Conservation (phyloP, 306 rosid species). For the Prinsepia uniflora region DNA sequence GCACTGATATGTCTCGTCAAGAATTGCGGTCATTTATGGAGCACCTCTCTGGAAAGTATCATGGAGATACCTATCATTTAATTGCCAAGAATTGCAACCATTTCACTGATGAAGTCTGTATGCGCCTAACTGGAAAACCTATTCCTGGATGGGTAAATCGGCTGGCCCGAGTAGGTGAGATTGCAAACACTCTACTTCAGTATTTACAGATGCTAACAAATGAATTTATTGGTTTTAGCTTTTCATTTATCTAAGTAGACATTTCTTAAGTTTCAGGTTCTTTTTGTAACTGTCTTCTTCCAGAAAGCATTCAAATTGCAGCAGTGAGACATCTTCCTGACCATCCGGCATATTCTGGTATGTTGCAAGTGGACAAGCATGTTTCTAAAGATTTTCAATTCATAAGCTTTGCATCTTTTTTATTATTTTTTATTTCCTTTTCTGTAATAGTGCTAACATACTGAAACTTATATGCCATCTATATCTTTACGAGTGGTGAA, state of each 20-base stretch:
- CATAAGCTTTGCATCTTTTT: constrained; percentile 11
- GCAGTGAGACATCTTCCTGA: constrained; percentile 84
- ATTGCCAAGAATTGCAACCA: constrained; percentile 97
- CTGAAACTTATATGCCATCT: background rate
- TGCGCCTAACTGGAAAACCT: constrained; percentile 75
- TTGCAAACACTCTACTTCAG: constrained; percentile 17
- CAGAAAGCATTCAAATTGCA: constrained; percentile 70
- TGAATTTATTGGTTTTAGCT: constrained; percentile 6
- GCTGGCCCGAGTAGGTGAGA: constrained; percentile 83
- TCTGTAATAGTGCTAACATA: background rate
- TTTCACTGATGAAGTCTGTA: constrained; percentile 82
- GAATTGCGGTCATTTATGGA: constrained; percentile 79
- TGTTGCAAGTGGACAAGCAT: constrained; percentile 12
- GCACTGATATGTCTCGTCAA: constrained; percentile 65
- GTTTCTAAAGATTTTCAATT: constrained; percentile 1
- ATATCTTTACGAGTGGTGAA: background rate
- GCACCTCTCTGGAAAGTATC: constrained; percentile 66
- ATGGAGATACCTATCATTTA: constrained; percentile 91
- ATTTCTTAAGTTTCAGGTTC: constrained; percentile 62
- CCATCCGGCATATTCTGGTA: constrained; percentile 63
- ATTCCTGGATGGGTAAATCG: constrained; percentile 98
- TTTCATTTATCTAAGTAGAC: constrained; percentile 40
- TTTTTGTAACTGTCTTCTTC: constrained; percentile 93
- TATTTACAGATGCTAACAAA: constrained; percentile 8
- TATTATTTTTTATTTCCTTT: background rate